Conservation (phyloP, 495 filamentous ascomycete genomes). For the Talaromyces borbonicus region DNA sequence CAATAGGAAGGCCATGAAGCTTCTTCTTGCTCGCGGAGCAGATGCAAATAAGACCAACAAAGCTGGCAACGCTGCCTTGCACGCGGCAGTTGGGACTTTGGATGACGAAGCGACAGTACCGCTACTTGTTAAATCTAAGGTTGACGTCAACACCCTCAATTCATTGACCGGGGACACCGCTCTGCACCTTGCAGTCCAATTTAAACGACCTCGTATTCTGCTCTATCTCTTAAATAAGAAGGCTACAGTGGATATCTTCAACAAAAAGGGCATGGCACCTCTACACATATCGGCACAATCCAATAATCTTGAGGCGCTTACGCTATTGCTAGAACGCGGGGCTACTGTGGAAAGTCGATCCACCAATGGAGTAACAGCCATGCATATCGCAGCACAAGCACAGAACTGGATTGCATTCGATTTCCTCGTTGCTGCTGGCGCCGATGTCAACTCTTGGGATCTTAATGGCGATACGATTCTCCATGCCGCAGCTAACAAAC, state of each 20-base stretch:
- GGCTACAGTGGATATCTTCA: slow-evolving; percentile 14
- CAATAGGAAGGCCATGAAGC: slow-evolving; percentile 20
- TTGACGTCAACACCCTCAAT: slow-evolving; percentile 21
- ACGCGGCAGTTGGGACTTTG: slow-evolving; percentile 20
- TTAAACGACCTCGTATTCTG: slow-evolving; percentile 19
- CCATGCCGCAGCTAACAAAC: slow-evolving; percentile 17
- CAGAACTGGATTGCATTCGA: slow-evolving; percentile 25
- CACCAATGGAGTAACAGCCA: slow-evolving; percentile 14
- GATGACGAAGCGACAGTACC: slow-evolving; percentile 22
- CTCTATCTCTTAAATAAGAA: slow-evolving; percentile 22
- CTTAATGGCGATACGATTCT: slow-evolving; percentile 21
- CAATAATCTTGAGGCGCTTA: slow-evolving; percentile 24
- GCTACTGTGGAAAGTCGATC: slow-evolving; percentile 19
- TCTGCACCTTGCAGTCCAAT: slow-evolving; percentile 22
- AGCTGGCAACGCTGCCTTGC: slow-evolving; percentile 15
- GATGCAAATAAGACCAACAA: slow-evolving; percentile 15
- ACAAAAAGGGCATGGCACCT: slow-evolving; percentile 19
- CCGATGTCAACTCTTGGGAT: slow-evolving; percentile 25
- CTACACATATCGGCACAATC: slow-evolving; percentile 22
- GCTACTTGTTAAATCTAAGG: slow-evolving; percentile 16
- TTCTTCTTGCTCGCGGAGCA: slow-evolving; percentile 11
- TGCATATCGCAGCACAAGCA: slow-evolving; percentile 18
- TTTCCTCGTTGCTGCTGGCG: slow-evolving; percentile 21
- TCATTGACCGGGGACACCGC: slow-evolving; percentile 20
- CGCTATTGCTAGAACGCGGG: slow-evolving; percentile 18